phyloP scores from a whole-genome alignment of 140 eudicot genomes.

The Stevia rebaudiana region DNA sequence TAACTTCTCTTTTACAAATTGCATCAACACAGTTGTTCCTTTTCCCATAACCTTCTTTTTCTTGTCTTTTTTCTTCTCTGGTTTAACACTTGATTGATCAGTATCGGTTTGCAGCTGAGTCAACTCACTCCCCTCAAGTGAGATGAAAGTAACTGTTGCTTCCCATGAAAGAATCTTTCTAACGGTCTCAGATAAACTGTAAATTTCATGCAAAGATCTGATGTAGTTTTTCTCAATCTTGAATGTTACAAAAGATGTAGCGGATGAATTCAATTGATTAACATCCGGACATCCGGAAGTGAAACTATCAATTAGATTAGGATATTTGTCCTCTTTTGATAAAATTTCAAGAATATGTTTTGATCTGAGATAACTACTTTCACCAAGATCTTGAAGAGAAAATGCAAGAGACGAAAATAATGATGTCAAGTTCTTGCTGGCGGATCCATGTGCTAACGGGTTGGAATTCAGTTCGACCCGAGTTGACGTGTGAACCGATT shows the following conservation, averaged over 20 bases:
- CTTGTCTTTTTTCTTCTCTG: constrained; percentile 65
- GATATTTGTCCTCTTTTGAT: constrained; percentile 25
- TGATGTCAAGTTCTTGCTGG: constrained; percentile 26
- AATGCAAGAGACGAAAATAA: constrained; percentile 33
- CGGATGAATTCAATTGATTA: constrained; percentile 27
- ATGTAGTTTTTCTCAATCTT: constrained; percentile 28
- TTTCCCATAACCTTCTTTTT: constrained; percentile 75
- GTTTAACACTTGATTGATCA: constrained; percentile 29
- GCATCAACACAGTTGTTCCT: constrained; percentile 62
- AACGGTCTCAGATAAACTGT: constrained; percentile 39
- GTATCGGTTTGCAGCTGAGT: constrained; percentile 1
- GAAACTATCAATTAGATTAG: constrained; percentile 29
- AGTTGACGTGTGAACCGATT: constrained; percentile 41
- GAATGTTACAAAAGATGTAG: constrained; percentile 29
- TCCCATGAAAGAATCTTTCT: constrained; percentile 64
- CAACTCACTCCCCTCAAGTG: constrained; percentile 50
- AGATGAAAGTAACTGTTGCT: constrained; percentile 46
- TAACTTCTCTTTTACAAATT: constrained; percentile 51
- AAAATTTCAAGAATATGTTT: constrained; percentile 28
- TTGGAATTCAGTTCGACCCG: constrained; percentile 59
- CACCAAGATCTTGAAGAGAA: constrained; percentile 49
- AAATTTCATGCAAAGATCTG: constrained; percentile 37
- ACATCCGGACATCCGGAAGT: constrained; percentile 25
- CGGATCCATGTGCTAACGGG: constrained; percentile 8
- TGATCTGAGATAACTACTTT: constrained; percentile 38